Percentiles rank a stretch among this genome's conserved stretches.
These are phyloP conservation scores for Trichocomaceae sp. DNA, from an alignment of 2,329 filamentous ascomycete species.

Conservation along the genomic window DNA sequence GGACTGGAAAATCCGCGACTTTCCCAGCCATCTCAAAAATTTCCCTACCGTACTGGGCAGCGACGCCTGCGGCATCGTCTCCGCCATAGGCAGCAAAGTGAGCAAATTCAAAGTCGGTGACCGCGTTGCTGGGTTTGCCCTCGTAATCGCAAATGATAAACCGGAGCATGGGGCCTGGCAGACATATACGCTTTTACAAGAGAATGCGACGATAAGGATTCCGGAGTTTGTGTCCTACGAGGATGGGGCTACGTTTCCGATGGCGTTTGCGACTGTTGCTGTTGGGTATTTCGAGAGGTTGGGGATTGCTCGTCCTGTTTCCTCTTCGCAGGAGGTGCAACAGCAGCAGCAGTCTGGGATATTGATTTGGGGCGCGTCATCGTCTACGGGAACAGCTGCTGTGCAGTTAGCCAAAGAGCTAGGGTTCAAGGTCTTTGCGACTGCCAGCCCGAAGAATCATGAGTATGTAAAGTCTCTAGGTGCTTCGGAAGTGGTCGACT, in stretches of 20 bases:
- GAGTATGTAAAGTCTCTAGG: slow-evolving; percentile 38
- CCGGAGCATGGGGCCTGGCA: slow-evolving; percentile 1
- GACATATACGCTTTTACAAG: slow-evolving; percentile 5
- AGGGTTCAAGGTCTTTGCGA: slow-evolving; percentile 34
- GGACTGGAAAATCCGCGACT: slow-evolving; percentile 13
- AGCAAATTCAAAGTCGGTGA: slow-evolving; percentile 23
- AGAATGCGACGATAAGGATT: slow-evolving; percentile 7
- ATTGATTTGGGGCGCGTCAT: slow-evolving; percentile 45
- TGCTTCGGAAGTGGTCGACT: slow-evolving; percentile 39
- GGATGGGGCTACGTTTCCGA: slow-evolving; percentile 13
- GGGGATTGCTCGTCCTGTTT: not conserved
- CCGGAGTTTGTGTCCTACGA: slow-evolving; percentile 21
- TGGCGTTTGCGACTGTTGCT: slow-evolving; percentile 4
- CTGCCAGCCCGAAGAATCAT: slow-evolving; percentile 35
- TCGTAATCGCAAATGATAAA: not conserved
- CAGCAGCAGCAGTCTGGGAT: slow-evolving; percentile 20
- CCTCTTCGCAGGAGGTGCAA: slow-evolving; percentile 12
- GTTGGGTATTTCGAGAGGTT: not conserved
- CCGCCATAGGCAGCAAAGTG: slow-evolving; percentile 21
- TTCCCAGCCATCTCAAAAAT: slow-evolving; percentile 2
- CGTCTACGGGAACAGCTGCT: slow-evolving; percentile 37
- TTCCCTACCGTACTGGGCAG: slow-evolving; percentile 17
- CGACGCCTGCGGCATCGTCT: slow-evolving; percentile 24
- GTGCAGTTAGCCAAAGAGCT: slow-evolving; percentile 37
- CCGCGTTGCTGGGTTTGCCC: slow-evolving; percentile 19